These are phyloP conservation scores for Dactylis glomerata DNA, from an alignment of 176 grass and related monocot genomes.

Conservation along the genomic window DNA sequence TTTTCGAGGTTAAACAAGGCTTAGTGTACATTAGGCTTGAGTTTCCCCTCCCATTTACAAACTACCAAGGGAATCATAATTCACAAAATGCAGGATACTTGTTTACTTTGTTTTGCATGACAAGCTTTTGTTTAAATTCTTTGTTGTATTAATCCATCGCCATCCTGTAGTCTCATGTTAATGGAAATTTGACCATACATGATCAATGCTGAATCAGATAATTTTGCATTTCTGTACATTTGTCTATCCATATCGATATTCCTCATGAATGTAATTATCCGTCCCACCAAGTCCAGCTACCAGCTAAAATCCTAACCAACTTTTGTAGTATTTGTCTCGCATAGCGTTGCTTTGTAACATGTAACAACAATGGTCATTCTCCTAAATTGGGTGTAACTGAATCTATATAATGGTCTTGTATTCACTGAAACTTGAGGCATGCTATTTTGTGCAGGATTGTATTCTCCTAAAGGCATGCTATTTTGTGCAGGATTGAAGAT, in stretches of 20 bases:
- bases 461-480: not conserved
- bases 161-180: not conserved
- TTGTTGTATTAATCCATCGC: not conserved
- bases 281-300: not conserved
- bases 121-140: not conserved
- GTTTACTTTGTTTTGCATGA: not conserved
- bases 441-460: not conserved
- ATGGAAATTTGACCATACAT: not conserved
- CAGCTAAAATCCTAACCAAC: not conserved
- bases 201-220: not conserved
- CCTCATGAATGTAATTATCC: not conserved
- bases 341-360: not conserved
- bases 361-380: not conserved
- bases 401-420: not conserved
- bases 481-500: not conserved
- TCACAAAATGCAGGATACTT: not conserved
- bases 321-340: not conserved
- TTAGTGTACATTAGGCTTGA: conserved; percentile 33
- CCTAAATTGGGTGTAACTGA: not conserved
- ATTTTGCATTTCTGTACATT: not conserved
- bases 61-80: not conserved
- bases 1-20: conserved; percentile 51
- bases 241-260: not conserved
- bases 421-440: not conserved
- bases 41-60: not conserved